Base-by-base conservation (phyloP, 352 stramenopile genomes). In the Phytophthora meadii region DNA sequence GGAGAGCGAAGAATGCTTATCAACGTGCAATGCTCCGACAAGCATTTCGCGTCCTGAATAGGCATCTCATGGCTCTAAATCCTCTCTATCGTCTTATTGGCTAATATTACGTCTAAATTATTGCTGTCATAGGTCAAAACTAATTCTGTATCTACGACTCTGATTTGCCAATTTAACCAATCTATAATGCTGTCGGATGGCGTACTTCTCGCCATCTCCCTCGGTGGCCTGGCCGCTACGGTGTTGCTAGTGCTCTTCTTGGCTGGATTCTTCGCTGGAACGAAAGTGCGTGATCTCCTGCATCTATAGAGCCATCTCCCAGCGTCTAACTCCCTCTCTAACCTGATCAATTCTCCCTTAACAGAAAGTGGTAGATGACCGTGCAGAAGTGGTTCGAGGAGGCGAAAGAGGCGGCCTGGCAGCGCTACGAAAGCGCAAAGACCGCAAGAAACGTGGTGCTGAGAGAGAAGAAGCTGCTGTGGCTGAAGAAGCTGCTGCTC, bases 341-440 rank as follows among this genome's bases (percentile, higher is more conserved):
- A 62, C 14, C 5, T 44, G 30, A n/a, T 52, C 7, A 19, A 19
- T 61, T 36, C 12, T 19, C 1, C 27, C 45, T 8, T 28, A 12
- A 25, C 47, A 81, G 76, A 69, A 72, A 61, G 50, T 89, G 12
- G 70, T 42, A 0, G 54, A 87, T 56, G 71, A 70, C 12, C 39
- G 54, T 1, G 66, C 76, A 0, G 70, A 81, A 3, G 67, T 75
- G 11, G 50, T 83, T 9, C 74, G 77, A 11, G 70, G 69, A 2
- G 74, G 75, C 11, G 77, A 77, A 0, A 71, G 83, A 44, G 76
- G 79, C 2, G 81, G 79, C 5, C 61, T 92, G 28, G 84, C 79
- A 27, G 84, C 79, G 41, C 61, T 92, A 46, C 76, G 84, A 22
- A 88, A 81, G 69, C 76, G 81, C 5, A 90, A 92, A 52, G 79